Evolutionary conservation across 169 alveolate species (phyloP).

Genomic region (Cryptosporidium muris): DNA sequence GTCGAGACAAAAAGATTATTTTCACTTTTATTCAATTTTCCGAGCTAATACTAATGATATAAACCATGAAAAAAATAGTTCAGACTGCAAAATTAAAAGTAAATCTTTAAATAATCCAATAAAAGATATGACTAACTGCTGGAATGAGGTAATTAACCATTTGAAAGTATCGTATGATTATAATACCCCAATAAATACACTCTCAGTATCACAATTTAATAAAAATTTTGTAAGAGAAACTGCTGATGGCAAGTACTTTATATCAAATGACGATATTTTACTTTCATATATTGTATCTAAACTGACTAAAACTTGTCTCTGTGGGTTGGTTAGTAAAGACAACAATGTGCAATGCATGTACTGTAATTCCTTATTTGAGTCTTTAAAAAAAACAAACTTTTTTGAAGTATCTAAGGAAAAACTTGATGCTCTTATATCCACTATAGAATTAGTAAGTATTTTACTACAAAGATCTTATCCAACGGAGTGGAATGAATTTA

Average conservation of each 20-base stretch:
- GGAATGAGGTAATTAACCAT: neutral
- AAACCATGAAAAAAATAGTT: too few species aligned
- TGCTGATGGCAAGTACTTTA: neutral
- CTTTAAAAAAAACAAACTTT: neutral
- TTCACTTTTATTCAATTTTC: too few species aligned
- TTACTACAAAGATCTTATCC: constrained; percentile 47
- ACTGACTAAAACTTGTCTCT: constrained; percentile 36
- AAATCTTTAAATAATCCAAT: too few species aligned
- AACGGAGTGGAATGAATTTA: constrained; percentile 65
- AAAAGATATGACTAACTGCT: neutral
- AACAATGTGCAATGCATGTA: constrained; percentile 4
- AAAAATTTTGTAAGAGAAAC: too few species aligned
- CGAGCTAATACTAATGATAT: too few species aligned
- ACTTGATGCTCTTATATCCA: constrained; percentile 17
- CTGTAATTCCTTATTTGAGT: too few species aligned
- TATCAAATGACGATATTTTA: constrained; percentile 19
- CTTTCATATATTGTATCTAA: constrained; percentile 17
- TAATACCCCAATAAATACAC: too few species aligned
- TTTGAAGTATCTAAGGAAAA: neutral
- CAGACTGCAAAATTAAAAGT: too few species aligned
- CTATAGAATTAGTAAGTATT: constrained; percentile 57
- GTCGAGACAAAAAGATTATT: too few species aligned
- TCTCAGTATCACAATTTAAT: too few species aligned
- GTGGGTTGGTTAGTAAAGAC: constrained; percentile 19
- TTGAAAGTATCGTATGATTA: neutral